Evolutionary conservation across 169 alveolate genomes (phyloP), one percentile per base, ranked within the genome.

Genomic region (Cryptosporidium canis): DNA sequence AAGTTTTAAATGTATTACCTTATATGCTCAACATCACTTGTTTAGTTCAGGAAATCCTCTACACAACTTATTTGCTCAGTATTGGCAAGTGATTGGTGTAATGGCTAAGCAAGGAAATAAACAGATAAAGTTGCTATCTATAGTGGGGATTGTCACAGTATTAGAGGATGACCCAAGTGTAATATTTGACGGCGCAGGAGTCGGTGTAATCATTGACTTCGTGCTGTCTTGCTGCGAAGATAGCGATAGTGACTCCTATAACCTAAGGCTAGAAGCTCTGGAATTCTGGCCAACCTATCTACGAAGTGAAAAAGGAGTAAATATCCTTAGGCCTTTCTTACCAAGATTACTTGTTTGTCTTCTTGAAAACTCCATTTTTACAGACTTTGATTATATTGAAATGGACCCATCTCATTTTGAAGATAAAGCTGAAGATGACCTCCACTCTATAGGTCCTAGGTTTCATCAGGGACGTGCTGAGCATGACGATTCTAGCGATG

Each of bases 331-430:
- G n/a, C 67, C 77, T 24, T 44, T 45, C 67, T 56, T 71, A 27
- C 83, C 90, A 29, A 71, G 55, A 63, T 82, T 90, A 44, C 51
- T 90, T 41, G 82, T 61, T 31, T 55, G 93, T 65, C 70, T 94
- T 55, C 90, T 93, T 48, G 90, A 85, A 48, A 91, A 93, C 90
- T 94, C 97, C 18, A 90, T 58, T 37, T 95, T 94, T 83, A 91
- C 96, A 3, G 93, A 94, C 44, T 93, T 93, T 94, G 97, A 95
- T 68, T 95, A 93, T 51, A 84, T 95, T 92, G 92, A 95, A 21
- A 95, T 95, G 97, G 97, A 94, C 70, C 93, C 92, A 44, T 92
- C 96, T 16, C 97, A 94, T 61, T 85, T 94, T 70, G 96, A 94
- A 64, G 96, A 94, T 83, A 96, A 95, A 64, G 91, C 90, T 2